Evolutionary conservation across 1,284 basidiomycete species (phyloP).

Genomic region (Entoloma clypeatum): DNA sequence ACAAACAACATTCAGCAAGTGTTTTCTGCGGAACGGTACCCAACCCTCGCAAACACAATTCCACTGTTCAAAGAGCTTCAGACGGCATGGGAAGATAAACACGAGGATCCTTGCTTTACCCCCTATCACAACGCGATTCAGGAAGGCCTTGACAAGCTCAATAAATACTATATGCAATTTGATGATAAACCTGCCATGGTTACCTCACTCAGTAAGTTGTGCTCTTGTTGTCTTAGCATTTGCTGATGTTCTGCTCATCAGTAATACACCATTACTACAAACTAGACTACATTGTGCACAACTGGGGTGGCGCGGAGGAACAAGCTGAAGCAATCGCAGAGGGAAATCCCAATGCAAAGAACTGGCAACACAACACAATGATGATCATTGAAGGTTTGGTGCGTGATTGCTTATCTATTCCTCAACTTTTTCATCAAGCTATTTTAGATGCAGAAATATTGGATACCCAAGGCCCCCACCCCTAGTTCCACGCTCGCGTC

Average conservation of each 20-base stretch:
- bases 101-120: conserved; percentile 10
- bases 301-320: conserved; percentile 23
- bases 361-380: conserved; percentile 12
- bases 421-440: too few species aligned
- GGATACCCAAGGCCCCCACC: conserved; percentile 7
- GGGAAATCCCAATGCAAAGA: conserved; percentile 17
- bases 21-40: too few species aligned
- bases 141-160: conserved; percentile 13
- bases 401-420: too few species aligned
- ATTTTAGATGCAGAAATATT: conserved; percentile 16
- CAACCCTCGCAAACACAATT: too few species aligned
- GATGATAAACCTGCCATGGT: conserved; percentile 21
- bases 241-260: neutral
- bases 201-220: conserved; percentile 5
- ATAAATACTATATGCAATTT: conserved; percentile 26
- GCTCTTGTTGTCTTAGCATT: neutral
- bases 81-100: conserved; percentile 11
- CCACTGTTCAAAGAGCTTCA: conserved; percentile 8
- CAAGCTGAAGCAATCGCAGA: conserved; percentile 13
- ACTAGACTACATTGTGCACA: conserved; percentile 20
- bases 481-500: neutral
- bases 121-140: conserved; percentile 8
- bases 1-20: too few species aligned
- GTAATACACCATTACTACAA: conserved; percentile 21
- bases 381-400: conserved; percentile 13